Evolutionary conservation across 192 early-diverging fungal species (phyloP), one percentile per base, ranked within the genome.

Genomic region (Backusella australiensis): DNA sequence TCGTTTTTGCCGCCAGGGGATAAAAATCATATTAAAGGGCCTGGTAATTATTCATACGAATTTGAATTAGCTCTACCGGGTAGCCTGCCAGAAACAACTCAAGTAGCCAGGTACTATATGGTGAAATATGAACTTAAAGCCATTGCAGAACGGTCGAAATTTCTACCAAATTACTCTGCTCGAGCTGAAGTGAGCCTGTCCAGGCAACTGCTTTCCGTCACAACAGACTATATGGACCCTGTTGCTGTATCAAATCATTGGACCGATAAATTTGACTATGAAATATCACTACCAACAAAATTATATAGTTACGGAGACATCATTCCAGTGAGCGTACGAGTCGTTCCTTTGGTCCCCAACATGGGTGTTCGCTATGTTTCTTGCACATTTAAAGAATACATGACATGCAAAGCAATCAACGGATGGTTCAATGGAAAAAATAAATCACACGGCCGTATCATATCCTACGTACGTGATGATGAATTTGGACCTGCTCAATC

Each of bases 11-110:
- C 80, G 21, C 39, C 78, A 32, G 77, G 83, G 53, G 74, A 78
- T 21, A 78, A 81, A 49, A 41, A 44, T 39, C 77, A 14, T 65
- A 79, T 42, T 29, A 69, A 17, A 78, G 65, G 69, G 5, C 72
- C 83, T 4, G 76, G 77, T 26, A 77, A 68, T 63, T 75, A 86
- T 59, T 73, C 68, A 34, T 90, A 79, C 80, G 75, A 78, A 44
- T 91, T 91, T 71, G 89, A 90, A 66, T 36, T 90, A 35, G 77
- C 83, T 23, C 23, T 91, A 4, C 80, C 84, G 3, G 90, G 90
- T 2, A 73, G 85, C 49, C 78, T 90, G 39, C 90, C 90, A 6
- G 90, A 91, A 73, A 86, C 90, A 0, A 79, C 88, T 12, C 80
- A 85, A n/a, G 84, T 84, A 53, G 69, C 19, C 29, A 78, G 85